A percentile compares a stretch with the other conserved stretches of the same genome.
phyloP scores from a whole-genome alignment of 805 yeast genomes.

The Monosporozyma aquatica region DNA sequence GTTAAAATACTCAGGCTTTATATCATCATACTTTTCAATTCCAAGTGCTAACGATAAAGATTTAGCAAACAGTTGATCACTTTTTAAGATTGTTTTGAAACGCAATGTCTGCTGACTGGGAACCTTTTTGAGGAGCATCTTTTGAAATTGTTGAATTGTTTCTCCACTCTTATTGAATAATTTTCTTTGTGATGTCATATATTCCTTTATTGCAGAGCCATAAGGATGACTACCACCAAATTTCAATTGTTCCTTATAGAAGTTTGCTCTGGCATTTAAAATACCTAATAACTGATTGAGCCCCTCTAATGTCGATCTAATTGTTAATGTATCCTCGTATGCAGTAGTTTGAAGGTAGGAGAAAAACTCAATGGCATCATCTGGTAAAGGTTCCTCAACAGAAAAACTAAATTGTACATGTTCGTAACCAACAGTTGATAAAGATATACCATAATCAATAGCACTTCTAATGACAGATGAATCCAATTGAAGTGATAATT shows the following conservation, averaged over 20 bases:
- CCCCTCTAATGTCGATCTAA: slow-evolving; percentile 56
- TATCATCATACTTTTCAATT: slow-evolving; percentile 42
- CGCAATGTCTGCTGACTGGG: slow-evolving; percentile 31
- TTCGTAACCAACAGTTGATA: slow-evolving; percentile 32
- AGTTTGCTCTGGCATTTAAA: slow-evolving; percentile 39
- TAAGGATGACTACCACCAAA: slow-evolving; percentile 14
- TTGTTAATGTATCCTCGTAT: slow-evolving; percentile 40
- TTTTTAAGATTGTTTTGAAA: slow-evolving; percentile 48
- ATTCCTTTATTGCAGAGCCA: slow-evolving; percentile 34
- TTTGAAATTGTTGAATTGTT: slow-evolving; percentile 18
- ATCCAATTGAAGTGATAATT: slow-evolving; percentile 50
- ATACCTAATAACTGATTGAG: slow-evolving; percentile 44
- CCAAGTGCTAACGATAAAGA: slow-evolving; percentile 52
- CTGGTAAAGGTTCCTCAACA: slow-evolving; percentile 32
- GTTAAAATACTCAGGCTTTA: slow-evolving; percentile 39
- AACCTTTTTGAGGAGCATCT: slow-evolving; percentile 34
- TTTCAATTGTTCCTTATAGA: slow-evolving; percentile 31
- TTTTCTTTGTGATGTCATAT: slow-evolving; percentile 41
- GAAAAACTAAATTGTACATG: slow-evolving; percentile 37
- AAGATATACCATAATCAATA: slow-evolving; percentile 30
- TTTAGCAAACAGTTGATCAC: slow-evolving; percentile 44
- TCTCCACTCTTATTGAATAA: slow-evolving; percentile 41
- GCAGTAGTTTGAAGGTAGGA: slow-evolving; percentile 42
- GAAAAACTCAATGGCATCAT: slow-evolving; percentile 43
- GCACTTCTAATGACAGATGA: slow-evolving; percentile 25